Conservation (phyloP, 2,329 filamentous ascomycete genomes). For the Aspergillus pseudoviridinutans region DNA sequence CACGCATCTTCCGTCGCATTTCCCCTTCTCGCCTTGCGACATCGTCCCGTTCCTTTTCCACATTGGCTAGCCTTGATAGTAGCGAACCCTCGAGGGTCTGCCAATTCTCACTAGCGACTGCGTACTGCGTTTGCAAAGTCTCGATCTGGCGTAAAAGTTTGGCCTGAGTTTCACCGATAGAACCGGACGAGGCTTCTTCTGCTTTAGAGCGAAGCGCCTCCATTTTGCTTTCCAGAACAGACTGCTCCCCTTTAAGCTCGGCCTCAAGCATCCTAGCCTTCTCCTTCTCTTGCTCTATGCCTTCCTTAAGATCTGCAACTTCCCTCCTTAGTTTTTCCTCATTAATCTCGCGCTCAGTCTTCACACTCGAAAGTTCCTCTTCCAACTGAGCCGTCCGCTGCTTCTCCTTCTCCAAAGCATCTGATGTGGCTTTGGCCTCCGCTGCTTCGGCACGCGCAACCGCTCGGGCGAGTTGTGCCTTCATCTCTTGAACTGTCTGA, state of each 20-base stretch:
- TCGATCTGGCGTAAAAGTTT: conserved; percentile 93
- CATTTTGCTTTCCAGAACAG: conserved; percentile 77
- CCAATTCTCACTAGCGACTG: conserved; percentile 94
- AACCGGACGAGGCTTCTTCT: conserved; percentile 83
- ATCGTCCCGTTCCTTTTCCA: conserved; percentile 92
- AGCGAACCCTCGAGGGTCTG: conserved; percentile 89
- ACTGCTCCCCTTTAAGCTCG: conserved; percentile 75
- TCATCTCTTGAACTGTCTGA: conserved; percentile 63
- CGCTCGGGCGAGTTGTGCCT: conserved; percentile 64
- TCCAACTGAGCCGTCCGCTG: conserved; percentile 53
- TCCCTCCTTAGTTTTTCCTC: conserved; percentile 68
- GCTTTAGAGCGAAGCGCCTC: conserved; percentile 80
- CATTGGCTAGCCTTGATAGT: conserved; percentile 66
- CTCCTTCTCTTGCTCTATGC: conserved; percentile 68
- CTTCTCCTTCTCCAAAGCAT: conserved; percentile 65
- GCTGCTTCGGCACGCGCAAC: conserved; percentile 63
- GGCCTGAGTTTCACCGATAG: conserved; percentile 75
- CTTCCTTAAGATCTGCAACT: conserved; percentile 67
- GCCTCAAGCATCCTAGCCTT: conserved; percentile 64
- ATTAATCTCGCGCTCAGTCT: conserved; percentile 72
- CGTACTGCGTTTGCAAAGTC: conserved; percentile 91
- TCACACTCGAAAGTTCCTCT: conserved; percentile 60
- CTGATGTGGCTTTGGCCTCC: conserved; percentile 62
- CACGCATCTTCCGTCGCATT: conserved; percentile 81
- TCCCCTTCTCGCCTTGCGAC: conserved; percentile 77